Percentiles rank a stretch among this genome's conserved stretches.
Evolutionary conservation across 257 asterid genomes (phyloP).

Genomic region (Buddleja alternifolia): DNA sequence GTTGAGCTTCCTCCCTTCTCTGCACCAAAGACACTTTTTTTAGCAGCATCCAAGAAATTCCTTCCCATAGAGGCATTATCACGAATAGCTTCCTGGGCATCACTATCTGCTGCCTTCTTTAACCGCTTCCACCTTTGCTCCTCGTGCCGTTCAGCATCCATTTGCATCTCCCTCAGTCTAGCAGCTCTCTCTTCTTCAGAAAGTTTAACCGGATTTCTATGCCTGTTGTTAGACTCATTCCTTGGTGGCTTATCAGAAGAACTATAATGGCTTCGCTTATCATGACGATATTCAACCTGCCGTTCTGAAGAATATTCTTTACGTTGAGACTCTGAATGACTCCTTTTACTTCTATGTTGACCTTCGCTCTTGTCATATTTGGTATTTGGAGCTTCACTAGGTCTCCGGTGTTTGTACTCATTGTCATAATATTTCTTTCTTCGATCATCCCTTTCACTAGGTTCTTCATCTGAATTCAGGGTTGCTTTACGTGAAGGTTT

Average conservation of each 20-base stretch:
- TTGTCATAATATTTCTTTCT: conserved; percentile 41
- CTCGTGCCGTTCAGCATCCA: conserved; percentile 90
- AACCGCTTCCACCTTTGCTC: conserved; percentile 89
- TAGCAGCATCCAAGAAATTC: conserved; percentile 79
- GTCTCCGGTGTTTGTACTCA: conserved; percentile 38
- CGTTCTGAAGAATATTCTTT: conserved; percentile 44
- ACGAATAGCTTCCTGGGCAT: conserved; percentile 63
- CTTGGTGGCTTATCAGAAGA: conserved; percentile 48
- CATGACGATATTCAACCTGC: conserved; percentile 36
- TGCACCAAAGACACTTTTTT: conserved; percentile 85
- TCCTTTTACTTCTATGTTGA: conserved; percentile 22
- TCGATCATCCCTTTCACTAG: conserved; percentile 36
- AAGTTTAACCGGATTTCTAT: conserved; percentile 51
- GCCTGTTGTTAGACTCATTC: conserved; percentile 42
- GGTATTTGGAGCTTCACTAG: conserved; percentile 17
- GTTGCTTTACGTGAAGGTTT: conserved; percentile 27
- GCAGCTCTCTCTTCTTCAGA: conserved; percentile 96
- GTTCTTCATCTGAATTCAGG: conserved; percentile 45
- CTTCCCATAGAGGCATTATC: conserved; percentile 57
- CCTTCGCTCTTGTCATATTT: conserved; percentile 25
- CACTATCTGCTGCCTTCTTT: conserved; percentile 83
- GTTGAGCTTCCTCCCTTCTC: conserved; percentile 93
- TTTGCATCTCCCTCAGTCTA: conserved; percentile 85
- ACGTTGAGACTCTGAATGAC: conserved; percentile 25
- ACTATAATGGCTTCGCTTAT: conserved; percentile 27